Base-by-base conservation (phyloP, 768 basidiomycete genomes). In the Lactarius hatsudake region DNA sequence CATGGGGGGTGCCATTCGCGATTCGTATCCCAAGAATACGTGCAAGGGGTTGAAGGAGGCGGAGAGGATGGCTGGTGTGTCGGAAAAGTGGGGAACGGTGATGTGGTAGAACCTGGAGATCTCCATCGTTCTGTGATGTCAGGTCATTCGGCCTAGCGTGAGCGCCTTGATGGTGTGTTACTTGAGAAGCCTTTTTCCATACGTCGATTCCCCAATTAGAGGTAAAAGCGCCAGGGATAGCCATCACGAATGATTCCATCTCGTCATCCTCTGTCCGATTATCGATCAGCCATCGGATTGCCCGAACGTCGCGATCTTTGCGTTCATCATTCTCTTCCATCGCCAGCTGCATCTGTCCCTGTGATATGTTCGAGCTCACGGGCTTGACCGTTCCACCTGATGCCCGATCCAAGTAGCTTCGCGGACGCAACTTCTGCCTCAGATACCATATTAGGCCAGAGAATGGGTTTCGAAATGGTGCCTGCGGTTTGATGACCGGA, bases 361-460 rank as follows among this genome's bases (percentile, higher is more conserved):
- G n/a, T 2, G 32, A 26, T 10, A 62, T 26, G 28, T 34, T 51
- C 45, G 61, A 18, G 30, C 48, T 67, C 5, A 59, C 36, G 7
- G 48, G 10, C 61, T 62, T 55, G 10, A 13, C 9, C 15, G 26
- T 34, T 18, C 48, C 34, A 17, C 28, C 12, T 2, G 57, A 40
- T 23, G 56, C 56, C 38, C 28, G 38, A 40, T 18, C 54, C 48
- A 23, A 42, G 45, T 55, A 45, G 9, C 38, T 36, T 26, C 28
- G 23, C 26, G 23, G 30, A 17, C 30, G 59, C 26, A 66, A 3
- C 5, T 40, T 59, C 57, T 63, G 66, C 38, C 32, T 40, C 17
- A 67, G 9, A 28, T 42, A 48, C 66, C 62, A 67, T 43, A 67
- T 51, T 8, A 60, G n/a, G 23, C 57, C 62, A 18, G 66, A 54